Evolutionary conservation across 768 basidiomycete species (phyloP), one percentile per base, ranked within the genome.

Genomic region (Cubamyces sp.): DNA sequence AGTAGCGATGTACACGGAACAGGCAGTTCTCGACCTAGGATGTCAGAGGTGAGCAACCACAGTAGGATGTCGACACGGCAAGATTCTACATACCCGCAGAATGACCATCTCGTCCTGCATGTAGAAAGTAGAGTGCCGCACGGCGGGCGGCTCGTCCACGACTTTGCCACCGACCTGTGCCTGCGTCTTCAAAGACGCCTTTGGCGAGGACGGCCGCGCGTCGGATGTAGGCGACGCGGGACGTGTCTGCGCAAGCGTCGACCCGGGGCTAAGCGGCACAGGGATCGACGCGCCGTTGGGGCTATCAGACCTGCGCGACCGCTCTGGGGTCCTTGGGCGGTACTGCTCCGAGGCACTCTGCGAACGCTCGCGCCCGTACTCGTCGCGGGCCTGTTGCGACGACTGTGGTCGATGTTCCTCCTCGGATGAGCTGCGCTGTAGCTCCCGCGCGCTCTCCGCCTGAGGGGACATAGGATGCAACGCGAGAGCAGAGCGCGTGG

Each of bases 1-100:
- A 77, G 61, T 77, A 72, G 1, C 75, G 75, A 54, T 80, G 79
- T 8, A 80, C 75, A 61, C 75, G 77, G 71, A 76, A 80, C n/a
- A 75, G 63, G 3, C 66, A 64, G 46, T 72, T 65, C 60, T 78
- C 75, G 2, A 78, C 75, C 79, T 80, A 54, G 16, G 16, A 14
- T 9, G 14, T 3, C n/a, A 3, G 34, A n/a, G 11, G 28, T 28
- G 21, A 52, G 39, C 14, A 51, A 11, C 15, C 1, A 26, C 12
- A 50, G 34, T 26, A 19, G 8, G n/a, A 21, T n/a, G 1, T 19
- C 23, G 21, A 4, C 7, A 21, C 7, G 6, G 14, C 7, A n/a
- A 1, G 30, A 37, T 5, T 46, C 57, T 55, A 34, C 34, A 11
- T 43, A 65, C 64, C 39, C 46, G 26, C 16, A 65, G n/a, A n/a